A percentile compares a stretch with the other conserved stretches of the same genome.
Conservation (phyloP, 305 asterid genomes). For the Fraxinus baroniana region DNA sequence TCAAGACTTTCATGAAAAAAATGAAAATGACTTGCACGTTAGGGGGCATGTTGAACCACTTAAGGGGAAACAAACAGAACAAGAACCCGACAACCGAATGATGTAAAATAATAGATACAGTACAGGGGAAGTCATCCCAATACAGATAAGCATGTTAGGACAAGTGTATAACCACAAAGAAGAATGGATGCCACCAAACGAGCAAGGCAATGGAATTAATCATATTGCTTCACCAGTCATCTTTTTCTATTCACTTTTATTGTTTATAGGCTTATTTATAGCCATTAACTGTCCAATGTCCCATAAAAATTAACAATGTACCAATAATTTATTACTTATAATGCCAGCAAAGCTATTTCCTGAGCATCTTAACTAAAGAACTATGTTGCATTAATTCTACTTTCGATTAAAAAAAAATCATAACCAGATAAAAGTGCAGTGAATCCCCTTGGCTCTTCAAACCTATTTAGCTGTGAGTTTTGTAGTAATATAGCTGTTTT, state of each 20-base stretch:
- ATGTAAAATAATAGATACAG: not conserved
- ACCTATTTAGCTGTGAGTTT: not conserved
- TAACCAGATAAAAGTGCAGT: not conserved
- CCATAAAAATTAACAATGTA: not conserved
- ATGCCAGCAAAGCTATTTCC: not conserved
- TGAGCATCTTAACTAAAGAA: not conserved
- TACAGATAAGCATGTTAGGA: not conserved
- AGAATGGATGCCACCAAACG: not conserved
- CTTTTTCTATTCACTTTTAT: not conserved
- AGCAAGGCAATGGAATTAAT: not conserved
- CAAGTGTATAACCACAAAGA: not conserved
- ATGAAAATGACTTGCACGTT: not conserved
- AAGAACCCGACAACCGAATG: not conserved
- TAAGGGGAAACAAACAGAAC: not conserved
- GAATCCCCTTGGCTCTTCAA: not conserved
- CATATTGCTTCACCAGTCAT: not conserved
- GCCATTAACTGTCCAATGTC: not conserved
- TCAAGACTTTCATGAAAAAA: not conserved
- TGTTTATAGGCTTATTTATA: not conserved
- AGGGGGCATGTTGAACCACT: not conserved
- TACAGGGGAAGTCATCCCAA: not conserved
- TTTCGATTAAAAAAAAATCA: not conserved
- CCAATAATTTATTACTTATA: not conserved
- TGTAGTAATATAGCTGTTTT: not conserved
- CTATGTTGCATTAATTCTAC: not conserved